These are phyloP conservation scores for Lagenidium sp. DNA, from an alignment of 352 stramenopile species.

Conservation along the genomic window DNA sequence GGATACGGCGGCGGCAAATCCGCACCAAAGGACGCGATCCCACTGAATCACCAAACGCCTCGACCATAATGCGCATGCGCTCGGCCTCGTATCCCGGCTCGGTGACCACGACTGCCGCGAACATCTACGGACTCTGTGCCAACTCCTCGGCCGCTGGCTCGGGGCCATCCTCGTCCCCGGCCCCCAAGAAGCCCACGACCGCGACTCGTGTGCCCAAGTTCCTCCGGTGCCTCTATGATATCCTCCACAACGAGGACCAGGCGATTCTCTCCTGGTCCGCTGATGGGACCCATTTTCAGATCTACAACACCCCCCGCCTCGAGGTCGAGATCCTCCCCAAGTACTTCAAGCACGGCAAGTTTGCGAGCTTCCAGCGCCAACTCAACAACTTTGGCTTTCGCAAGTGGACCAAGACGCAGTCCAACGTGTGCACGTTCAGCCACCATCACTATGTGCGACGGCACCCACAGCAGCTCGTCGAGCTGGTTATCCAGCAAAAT, in stretches of 20 bases:
- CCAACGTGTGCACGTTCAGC: conserved; percentile 74
- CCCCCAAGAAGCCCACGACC: conserved; percentile 8
- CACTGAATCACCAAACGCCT: conserved; percentile 3
- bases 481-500: conserved; percentile 29
- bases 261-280: conserved; percentile 60
- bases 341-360: conserved; percentile 94
- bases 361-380: conserved; percentile 89
- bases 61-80: conserved; percentile 15
- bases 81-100: conserved; percentile 10
- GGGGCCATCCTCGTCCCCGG: conserved; percentile 1
- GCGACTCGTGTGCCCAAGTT: conserved; percentile 67
- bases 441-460: conserved; percentile 52
- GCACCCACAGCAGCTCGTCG: conserved; percentile 46
- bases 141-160: not conserved
- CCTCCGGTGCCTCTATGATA: conserved; percentile 67
- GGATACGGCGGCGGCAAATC: conserved; percentile 7
- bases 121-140: no score
- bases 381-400: conserved; percentile 92
- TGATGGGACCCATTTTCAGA: conserved; percentile 61
- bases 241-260: conserved; percentile 62
- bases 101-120: not conserved
- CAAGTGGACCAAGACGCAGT: conserved; percentile 81
- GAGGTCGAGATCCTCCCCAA: conserved; percentile 76
- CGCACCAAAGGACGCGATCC: conserved; percentile 13
- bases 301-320: conserved; percentile 49